These are phyloP conservation scores for Circinella minor DNA, from an alignment of 371 early-diverging fungal genomes.

Conservation along the genomic window DNA sequence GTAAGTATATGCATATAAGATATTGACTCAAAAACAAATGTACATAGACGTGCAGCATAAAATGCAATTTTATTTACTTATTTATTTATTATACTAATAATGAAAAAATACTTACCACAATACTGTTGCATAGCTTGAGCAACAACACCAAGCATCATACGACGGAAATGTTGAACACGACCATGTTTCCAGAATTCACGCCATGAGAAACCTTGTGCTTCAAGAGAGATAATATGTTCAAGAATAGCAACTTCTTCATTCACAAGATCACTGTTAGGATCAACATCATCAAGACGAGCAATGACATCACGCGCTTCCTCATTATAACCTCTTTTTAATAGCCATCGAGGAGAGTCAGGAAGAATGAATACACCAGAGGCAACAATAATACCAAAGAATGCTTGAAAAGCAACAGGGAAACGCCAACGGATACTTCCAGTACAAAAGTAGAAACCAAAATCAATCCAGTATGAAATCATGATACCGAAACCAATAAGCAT, in stretches of 20 bases:
- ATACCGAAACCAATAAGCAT: conserved; percentile 27
- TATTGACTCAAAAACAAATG: too few species aligned
- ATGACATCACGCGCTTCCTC: conserved; percentile 47
- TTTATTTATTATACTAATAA: too few species aligned
- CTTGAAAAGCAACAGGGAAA: conserved; percentile 57
- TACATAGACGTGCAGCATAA: too few species aligned
- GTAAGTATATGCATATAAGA: too few species aligned
- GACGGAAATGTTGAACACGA: conserved; percentile 44
- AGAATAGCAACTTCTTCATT: conserved; percentile 47
- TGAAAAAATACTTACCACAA: conserved; percentile 31
- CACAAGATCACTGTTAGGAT: conserved; percentile 32
- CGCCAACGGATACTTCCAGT: conserved; percentile 50
- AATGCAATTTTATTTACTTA: too few species aligned
- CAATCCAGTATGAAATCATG: conserved; percentile 47
- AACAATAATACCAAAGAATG: conserved; percentile 50
- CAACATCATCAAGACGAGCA: conserved; percentile 41
- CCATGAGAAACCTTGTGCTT: conserved; percentile 29
- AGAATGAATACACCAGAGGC: conserved; percentile 46
- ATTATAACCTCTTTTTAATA: conserved; percentile 44
- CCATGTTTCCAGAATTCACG: conserved; percentile 45
- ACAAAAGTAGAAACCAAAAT: conserved; percentile 45
- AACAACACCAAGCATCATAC: conserved; percentile 46
- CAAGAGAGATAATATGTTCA: conserved; percentile 42
- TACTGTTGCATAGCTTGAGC: conserved; percentile 52
- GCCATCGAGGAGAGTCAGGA: conserved; percentile 66